Evolutionary conservation across 2,329 filamentous ascomycete genomes (phyloP), one percentile per base, ranked within the genome.

Genomic region (Neurospora crassa): DNA sequence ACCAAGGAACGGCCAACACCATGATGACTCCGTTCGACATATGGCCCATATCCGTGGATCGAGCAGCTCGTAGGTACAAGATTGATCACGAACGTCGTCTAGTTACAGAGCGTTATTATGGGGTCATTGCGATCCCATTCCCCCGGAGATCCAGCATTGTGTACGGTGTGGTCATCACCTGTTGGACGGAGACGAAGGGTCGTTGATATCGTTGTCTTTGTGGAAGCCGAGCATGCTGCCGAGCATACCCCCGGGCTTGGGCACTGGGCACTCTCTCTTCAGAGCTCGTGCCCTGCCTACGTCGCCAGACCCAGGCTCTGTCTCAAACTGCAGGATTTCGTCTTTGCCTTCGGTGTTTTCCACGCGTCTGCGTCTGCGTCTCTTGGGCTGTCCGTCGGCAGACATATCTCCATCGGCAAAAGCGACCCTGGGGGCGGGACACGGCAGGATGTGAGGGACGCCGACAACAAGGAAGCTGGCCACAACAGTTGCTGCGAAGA

Each of bases 381-480:
- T 81, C 72, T 82, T 81, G 41, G 82, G 82, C 74, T 83, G 81
- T 73, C 83, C 81, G 71, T 82, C 87, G 74, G 70, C 71, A 63
- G 53, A 63, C 74, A 84, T 79, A 74, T 85, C 83, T 34, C 90
- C 90, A 79, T 97, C 94, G 76, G 93, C 91, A 76, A 91, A 91
- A 42, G 90, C 88, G 41, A 88, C 84, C 74, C 92, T 87, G 2
- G 92, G 92, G 67, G 93, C 92, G 1, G 96, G 96, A 79, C 96
- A 99, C 1, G 96, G 96, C 20, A 99, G 88, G 40, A 96, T 79
- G 80, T 99, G 96, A 29, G 96, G 96, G 67, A 97, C 85, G 40
- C 89, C 93, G 70, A 99, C 96, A 73, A 99, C 94, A 74, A 97
- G 87, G 81, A 99, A 97, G 76, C 92, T 96, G 41, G 94, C 90